Conservation (phyloP, 495 filamentous ascomycete genomes). For the Talaromyces wortmannii region DNA sequence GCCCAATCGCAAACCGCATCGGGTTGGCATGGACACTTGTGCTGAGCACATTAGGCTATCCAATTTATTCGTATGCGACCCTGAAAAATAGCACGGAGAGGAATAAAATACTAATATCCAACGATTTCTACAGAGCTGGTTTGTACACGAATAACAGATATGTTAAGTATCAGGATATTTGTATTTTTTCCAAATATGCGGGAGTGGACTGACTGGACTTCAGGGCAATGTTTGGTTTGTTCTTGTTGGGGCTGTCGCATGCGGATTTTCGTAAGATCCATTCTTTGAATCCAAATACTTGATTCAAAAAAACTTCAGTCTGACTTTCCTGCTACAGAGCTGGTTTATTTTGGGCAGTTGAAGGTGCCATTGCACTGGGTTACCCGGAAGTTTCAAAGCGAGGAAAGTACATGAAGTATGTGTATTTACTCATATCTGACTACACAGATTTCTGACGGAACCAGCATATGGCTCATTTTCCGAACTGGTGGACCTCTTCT, state of each 20-base stretch:
- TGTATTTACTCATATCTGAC: no score
- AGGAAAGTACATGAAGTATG: constrained; percentile 27
- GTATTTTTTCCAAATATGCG: no score
- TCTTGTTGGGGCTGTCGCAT: constrained; percentile 54
- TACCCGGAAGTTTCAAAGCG: constrained; percentile 56
- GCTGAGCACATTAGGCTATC: constrained; percentile 44
- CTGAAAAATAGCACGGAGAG: no score
- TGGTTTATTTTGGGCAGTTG: constrained; percentile 58
- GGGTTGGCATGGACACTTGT: constrained; percentile 55
- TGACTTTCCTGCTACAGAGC: constrained; percentile 15
- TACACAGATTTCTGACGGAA: no score
- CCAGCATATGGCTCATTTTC: constrained; percentile 50
- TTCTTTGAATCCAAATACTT: no score
- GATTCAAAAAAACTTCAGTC: no score
- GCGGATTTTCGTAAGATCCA: constrained; percentile 40
- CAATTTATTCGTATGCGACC: constrained; percentile 17
- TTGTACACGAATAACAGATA: constrained; percentile 62
- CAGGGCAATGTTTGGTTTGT: constrained; percentile 55
- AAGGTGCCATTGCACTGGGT: constrained; percentile 55
- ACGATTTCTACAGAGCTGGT: constrained; percentile 25
- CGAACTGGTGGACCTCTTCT: constrained; percentile 51
- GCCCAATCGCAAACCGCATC: constrained; percentile 46
- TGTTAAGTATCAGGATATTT: not conserved
- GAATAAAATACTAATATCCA: no score
- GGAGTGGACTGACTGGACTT: no score